Base-by-base conservation (phyloP, 148 eudicot species). In the Cornus florida region DNA sequence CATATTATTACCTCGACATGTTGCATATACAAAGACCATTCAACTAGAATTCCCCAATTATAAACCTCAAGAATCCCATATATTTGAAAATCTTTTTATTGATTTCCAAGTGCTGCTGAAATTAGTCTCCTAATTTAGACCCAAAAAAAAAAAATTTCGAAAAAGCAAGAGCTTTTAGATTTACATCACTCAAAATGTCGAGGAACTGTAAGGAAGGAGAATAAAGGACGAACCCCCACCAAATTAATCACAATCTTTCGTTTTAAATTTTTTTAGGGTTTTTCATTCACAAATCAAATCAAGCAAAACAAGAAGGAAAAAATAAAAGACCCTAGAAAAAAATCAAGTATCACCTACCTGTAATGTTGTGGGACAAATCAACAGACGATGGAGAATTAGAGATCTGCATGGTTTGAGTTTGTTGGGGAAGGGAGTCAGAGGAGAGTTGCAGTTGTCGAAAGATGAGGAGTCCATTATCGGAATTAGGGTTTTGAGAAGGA, bases 401-500 rank as follows among this genome's bases (percentile, higher is more conserved):
- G 86, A 86, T 84, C 72, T 81, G 77, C 43, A 85, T 59, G 70
- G 68, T 71, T 24, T 32, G 77, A 53, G 71, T 8, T 14, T 50
- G 56, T 78, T 57, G 46, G 78, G 79, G 72, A 43, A 71, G 75
- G 70, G 79, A 71, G 69, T 38, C 46, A 11, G 71, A 69, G 82
- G 79, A 71, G 78, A 74, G 41, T 6, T 28, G 73, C 31, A 56
- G 73, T 0, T 62, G 79, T 4, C 35, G 82, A 16, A 35, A 81
- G 14, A 16, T 79, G 81, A 72, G 50, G 79, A 33, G 72, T 81
- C 91, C 91, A 92, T 93, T 90, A 83, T 85, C 73, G 81, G 79
- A 72, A 78, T 83, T 82, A 86, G 90, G 91, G 91, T 91, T 88
- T 77, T 75, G 84, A 74, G 86, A 50, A 38, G 83, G 66, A 50